A percentile compares a stretch with the other conserved stretches of the same genome.
Conservation (phyloP, 2,329 filamentous ascomycete genomes). For the Aspergillus alliaceus region DNA sequence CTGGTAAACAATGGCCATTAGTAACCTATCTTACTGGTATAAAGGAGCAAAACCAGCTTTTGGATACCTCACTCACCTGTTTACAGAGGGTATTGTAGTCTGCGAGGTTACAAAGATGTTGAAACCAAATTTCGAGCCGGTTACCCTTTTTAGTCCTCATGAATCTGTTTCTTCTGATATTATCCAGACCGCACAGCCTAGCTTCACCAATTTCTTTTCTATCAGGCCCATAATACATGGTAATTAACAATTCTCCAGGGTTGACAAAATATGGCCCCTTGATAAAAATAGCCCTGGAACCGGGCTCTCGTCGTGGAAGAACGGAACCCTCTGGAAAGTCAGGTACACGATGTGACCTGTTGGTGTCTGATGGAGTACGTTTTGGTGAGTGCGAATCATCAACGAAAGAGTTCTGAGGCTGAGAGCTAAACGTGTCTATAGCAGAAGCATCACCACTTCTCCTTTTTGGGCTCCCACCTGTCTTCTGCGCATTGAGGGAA, state of each 20-base stretch:
- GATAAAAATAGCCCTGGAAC: background rate
- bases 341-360: background rate
- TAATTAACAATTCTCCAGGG: slow-evolving; percentile 26
- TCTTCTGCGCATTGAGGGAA: background rate
- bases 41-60: background rate
- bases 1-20: background rate
- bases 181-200: slow-evolving; percentile 28
- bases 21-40: background rate
- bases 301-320: slow-evolving; percentile 12
- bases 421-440: background rate
- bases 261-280: slow-evolving; percentile 19
- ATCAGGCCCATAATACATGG: slow-evolving; percentile 31
- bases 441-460: background rate
- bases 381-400: background rate
- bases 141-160: slow-evolving; percentile 13
- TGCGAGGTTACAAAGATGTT: slow-evolving; percentile 29
- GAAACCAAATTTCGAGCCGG: slow-evolving; percentile 33
- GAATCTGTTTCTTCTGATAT: slow-evolving; percentile 15
- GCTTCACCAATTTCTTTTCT: slow-evolving; percentile 29
- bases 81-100: slow-evolving; percentile 28
- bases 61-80: slow-evolving; percentile 22
- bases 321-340: background rate
- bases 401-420: background rate
- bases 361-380: background rate
- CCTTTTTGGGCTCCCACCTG: background rate